Percentiles rank a stretch among this genome's conserved stretches.
Conservation (phyloP, 495 filamentous ascomycete genomes). For the Zalerion maritima region DNA sequence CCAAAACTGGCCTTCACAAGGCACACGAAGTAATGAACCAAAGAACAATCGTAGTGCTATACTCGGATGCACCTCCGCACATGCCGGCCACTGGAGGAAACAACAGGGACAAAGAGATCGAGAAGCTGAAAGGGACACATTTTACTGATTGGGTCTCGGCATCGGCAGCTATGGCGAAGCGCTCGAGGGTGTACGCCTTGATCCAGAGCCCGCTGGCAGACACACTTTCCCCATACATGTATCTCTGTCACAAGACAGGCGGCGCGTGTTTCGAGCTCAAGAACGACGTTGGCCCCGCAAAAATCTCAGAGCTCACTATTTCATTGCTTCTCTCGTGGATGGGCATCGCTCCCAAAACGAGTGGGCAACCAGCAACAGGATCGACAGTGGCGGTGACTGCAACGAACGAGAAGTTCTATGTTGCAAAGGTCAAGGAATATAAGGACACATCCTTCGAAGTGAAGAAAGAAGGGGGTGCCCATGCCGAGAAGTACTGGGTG, state of each 20-base stretch:
- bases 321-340: constrained; percentile 31
- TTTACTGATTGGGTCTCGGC: constrained; percentile 30
- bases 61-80: constrained; percentile 34
- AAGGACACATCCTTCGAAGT: constrained; percentile 6
- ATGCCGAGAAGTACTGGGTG: constrained; percentile 5
- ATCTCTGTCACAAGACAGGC: constrained; percentile 21
- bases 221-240: constrained; percentile 17
- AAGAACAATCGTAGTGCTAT: constrained; percentile 30
- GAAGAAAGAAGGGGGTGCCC: constrained; percentile 7
- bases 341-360: constrained; percentile 23
- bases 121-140: constrained; percentile 12
- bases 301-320: constrained; percentile 27
- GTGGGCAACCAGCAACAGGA: constrained; percentile 2
- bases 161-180: constrained; percentile 15
- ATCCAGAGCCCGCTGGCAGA: constrained; percentile 4
- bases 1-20: constrained; percentile 28
- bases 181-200: constrained; percentile 26
- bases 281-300: constrained; percentile 5
- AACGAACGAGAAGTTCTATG: too few species aligned
- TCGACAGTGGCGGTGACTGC: constrained; percentile 7
- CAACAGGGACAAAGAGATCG: constrained; percentile 13
- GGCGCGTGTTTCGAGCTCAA: constrained; percentile 21
- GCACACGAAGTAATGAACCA: constrained; percentile 31
- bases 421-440: too few species aligned
- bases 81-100: constrained; percentile 7